Percentiles rank a stretch among this genome's conserved stretches.
Evolutionary conservation across 2,329 filamentous ascomycete genomes (phyloP).

Genomic region (Ascochyta viciae-villosae): DNA sequence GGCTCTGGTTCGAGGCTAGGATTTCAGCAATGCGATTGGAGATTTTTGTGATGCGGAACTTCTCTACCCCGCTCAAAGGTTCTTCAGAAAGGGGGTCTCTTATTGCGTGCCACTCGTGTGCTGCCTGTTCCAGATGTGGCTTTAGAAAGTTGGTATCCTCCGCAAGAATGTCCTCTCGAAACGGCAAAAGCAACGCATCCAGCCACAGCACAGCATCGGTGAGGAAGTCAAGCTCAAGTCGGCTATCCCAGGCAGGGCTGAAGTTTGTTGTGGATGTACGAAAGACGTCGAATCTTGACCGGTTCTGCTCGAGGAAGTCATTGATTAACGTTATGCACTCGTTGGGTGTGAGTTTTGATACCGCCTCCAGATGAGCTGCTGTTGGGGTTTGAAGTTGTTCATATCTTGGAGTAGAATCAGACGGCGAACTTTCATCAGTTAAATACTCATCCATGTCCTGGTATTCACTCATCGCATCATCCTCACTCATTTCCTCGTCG

Average conservation of each 20-base stretch:
- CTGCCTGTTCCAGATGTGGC: not conserved
- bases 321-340: not conserved
- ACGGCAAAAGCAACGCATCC: not conserved
- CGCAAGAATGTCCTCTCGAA: not conserved
- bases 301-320: not conserved
- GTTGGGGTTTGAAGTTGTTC: not conserved
- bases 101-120: not conserved
- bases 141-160: not conserved
- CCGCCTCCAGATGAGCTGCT: not conserved
- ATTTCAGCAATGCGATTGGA: not conserved
- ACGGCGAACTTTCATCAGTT: no score
- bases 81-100: not conserved
- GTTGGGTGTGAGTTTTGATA: not conserved
- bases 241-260: not conserved
- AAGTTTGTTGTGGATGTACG: not conserved
- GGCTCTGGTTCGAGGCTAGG: not conserved
- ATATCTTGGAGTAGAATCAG: not conserved
- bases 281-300: not conserved
- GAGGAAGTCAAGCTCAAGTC: not conserved
- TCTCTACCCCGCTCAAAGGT: not conserved
- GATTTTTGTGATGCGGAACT: not conserved
- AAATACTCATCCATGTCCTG: no score
- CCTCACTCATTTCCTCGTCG: no score
- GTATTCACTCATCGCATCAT: no score
- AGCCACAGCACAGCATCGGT: not conserved